Conservation (phyloP, 257 asterid species). For the Phtheirospermum japonicum region DNA sequence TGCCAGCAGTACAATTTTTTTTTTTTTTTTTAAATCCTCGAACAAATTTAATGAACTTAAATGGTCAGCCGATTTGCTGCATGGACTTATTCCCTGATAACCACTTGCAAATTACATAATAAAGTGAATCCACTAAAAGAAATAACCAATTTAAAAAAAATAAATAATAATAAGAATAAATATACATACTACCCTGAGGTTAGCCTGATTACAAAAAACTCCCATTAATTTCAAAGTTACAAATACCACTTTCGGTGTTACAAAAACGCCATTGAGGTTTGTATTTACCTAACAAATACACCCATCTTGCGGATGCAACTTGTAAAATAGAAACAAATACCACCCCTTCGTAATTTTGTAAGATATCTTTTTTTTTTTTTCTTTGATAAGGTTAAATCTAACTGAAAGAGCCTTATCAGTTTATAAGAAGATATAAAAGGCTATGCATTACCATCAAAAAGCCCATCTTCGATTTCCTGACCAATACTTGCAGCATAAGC, state of each 20-base stretch:
- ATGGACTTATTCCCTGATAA: background rate
- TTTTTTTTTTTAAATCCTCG: background rate
- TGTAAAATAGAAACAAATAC: no score
- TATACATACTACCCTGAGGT: background rate
- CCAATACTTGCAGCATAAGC: constrained; percentile 82
- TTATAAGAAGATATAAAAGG: background rate
- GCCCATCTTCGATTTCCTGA: constrained; percentile 91
- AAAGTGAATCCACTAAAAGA: background rate
- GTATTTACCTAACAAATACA: no score
- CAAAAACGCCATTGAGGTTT: background rate
- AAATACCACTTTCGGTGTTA: background rate
- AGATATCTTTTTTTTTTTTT: background rate
- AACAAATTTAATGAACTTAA: constrained; percentile 2
- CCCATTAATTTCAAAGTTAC: background rate
- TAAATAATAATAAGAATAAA: background rate
- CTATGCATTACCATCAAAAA: constrained; percentile 74
- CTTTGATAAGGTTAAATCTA: background rate
- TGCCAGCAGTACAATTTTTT: constrained; percentile 37
- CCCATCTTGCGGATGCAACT: no score
- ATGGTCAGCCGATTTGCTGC: background rate
- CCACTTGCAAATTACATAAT: background rate
- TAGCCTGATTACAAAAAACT: background rate
- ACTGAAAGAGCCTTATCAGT: background rate
- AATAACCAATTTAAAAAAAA: background rate
- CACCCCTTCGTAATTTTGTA: no score